Percentiles rank a stretch among this genome's conserved stretches.
Conservation (phyloP, 2,329 filamentous ascomycete genomes). For the Scedosporium dehoogii region DNA sequence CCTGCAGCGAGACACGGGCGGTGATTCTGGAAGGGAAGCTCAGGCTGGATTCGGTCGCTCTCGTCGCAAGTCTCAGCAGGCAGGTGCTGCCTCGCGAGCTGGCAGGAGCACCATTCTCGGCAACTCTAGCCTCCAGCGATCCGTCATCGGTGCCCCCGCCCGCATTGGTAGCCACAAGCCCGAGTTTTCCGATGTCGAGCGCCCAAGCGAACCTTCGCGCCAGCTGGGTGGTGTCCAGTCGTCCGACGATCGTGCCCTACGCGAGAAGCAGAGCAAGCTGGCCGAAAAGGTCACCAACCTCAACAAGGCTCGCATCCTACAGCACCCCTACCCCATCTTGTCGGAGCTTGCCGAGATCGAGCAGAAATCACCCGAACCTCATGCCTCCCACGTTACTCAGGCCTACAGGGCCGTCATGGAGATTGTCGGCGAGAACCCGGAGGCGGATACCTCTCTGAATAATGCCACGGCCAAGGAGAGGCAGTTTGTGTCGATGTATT, state of each 20-base stretch:
- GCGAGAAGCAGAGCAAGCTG: slow-evolving; percentile 77
- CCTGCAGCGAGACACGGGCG: slow-evolving; percentile 39
- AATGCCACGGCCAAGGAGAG: slow-evolving; percentile 63
- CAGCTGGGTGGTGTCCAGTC: slow-evolving; percentile 35
- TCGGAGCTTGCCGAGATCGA: slow-evolving; percentile 69
- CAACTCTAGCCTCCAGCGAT: slow-evolving; percentile 63
- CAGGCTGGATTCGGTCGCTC: slow-evolving; percentile 52
- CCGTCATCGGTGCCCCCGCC: slow-evolving; percentile 75
- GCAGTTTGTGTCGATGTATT: slow-evolving; percentile 65
- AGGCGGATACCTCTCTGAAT: slow-evolving; percentile 47
- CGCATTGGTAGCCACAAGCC: slow-evolving; percentile 53
- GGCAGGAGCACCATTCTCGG: slow-evolving; percentile 42
- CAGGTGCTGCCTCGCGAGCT: slow-evolving; percentile 44
- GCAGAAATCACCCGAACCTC: slow-evolving; percentile 56
- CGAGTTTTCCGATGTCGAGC: slow-evolving; percentile 60
- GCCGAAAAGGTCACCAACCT: slow-evolving; percentile 69
- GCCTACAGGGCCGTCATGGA: slow-evolving; percentile 74
- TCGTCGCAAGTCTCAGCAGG: slow-evolving; percentile 36
- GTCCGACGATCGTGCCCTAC: slow-evolving; percentile 65
- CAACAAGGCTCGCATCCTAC: slow-evolving; percentile 61
- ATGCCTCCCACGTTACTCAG: slow-evolving; percentile 65
- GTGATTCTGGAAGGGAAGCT: slow-evolving; percentile 33
- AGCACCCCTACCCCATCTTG: slow-evolving; percentile 61
- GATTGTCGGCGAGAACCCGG: slow-evolving; percentile 64
- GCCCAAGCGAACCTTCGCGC: slow-evolving; percentile 33